Evolutionary conservation across 2,329 filamentous ascomycete species (phyloP), one percentile per base, ranked within the genome.

Genomic region (Teratosphaeria viscida): DNA sequence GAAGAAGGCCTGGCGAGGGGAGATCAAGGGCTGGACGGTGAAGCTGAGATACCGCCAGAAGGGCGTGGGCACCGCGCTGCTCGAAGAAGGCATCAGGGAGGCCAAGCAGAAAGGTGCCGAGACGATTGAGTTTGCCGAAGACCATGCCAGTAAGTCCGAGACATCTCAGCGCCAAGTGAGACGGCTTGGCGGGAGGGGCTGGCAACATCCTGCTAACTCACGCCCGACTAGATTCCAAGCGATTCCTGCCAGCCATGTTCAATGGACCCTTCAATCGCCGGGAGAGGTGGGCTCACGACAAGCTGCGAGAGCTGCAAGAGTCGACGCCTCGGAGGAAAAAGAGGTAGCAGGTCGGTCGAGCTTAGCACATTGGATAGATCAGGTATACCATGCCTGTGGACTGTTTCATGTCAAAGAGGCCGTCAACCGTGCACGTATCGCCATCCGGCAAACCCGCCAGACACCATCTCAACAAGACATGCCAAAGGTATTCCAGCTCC

Each of bases 11-110:
- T 87, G 86, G 57, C 82, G 81, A 62, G 88, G 86, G 8, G 77
- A 90, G 55, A 86, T 96, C 60, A 83, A 88, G 32, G 90, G 88
- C 1, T 96, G 91, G 90, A 92, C 90, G 1, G 89, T 59, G 11
- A 52, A 53, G 37, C n/a, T 59, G 52, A 59, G 43, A 65, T 90
- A 90, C 72, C 81, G 91, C 29, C 79, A 82, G 35, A 83, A 84
- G 63, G 90, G 90, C 0, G 78, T 95, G 27, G 91, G 90, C 2
- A 80, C 77, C 49, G 86, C 85, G 35, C 74, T 96, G 67, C 77
- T 96, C 55, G 82, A 87, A 65, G 87, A 89, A 66, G 89, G 88
- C 1, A 85, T 92, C 2, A 79, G 80, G 59, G 72, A 87, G 58
- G 86, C 87, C 61, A 82, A 82, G 66, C 84, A 85, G 72, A 82